Conservation (phyloP, 2,329 filamentous ascomycete genomes). For the Dactylonectria estremocensis region DNA sequence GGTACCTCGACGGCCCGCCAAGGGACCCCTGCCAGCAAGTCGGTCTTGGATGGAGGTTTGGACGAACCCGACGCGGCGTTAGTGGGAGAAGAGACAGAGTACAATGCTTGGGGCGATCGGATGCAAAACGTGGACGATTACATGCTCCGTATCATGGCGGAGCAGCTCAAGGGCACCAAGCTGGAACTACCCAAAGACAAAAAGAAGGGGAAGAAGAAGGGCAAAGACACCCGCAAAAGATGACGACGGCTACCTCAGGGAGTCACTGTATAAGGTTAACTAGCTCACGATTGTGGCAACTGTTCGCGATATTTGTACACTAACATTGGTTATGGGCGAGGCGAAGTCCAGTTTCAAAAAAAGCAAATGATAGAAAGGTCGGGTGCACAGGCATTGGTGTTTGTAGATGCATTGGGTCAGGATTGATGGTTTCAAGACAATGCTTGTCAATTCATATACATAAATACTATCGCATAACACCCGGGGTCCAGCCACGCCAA, state of each 20-base stretch:
- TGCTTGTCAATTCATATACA: constrained; percentile 31
- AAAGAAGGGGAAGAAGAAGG: constrained; percentile 73
- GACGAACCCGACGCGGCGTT: constrained; percentile 53
- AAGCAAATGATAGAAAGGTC: constrained; percentile 27
- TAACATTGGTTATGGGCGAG: constrained; percentile 17
- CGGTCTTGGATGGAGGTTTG: constrained; percentile 50
- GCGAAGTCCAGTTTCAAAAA: constrained; percentile 13
- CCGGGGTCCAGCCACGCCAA: constrained; percentile 35
- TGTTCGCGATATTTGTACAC: constrained; percentile 30
- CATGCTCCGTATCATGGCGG: constrained; percentile 79
- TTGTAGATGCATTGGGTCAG: constrained; percentile 26
- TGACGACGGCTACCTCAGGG: constrained; percentile 41
- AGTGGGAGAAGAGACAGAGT: constrained; percentile 61
- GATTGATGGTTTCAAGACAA: constrained; percentile 9
- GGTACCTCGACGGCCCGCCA: constrained; percentile 66
- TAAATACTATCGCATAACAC: constrained; percentile 36
- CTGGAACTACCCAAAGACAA: constrained; percentile 76
- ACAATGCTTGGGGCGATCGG: constrained; percentile 71
- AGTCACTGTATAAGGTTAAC: constrained; percentile 28
- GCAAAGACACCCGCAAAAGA: constrained; percentile 70
- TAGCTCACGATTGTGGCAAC: constrained; percentile 17
- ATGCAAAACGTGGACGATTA: constrained; percentile 81
- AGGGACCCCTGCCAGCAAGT: constrained; percentile 64
- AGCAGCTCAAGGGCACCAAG: constrained; percentile 70
- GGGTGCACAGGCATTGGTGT: constrained; percentile 24